phyloP scores from a whole-genome alignment of 306 rosid genomes.

The Biancaea sappan region DNA sequence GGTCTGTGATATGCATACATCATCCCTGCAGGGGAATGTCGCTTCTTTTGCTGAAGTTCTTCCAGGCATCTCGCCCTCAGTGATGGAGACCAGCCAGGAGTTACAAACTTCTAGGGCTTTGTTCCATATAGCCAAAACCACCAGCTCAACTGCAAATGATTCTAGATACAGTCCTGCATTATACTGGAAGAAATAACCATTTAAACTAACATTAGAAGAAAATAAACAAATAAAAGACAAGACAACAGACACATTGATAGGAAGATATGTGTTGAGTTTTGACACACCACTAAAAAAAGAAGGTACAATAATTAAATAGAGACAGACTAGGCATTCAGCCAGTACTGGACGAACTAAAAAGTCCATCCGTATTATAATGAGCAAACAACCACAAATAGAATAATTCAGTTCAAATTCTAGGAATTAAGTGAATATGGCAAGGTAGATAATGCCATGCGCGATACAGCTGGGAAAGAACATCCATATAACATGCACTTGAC shows the following conservation, averaged over 20 bases:
- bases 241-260: not conserved
- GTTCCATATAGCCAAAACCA: constrained; percentile 90
- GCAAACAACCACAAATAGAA: not conserved
- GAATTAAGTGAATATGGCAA: not conserved
- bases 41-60: constrained; percentile 48
- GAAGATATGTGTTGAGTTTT: constrained; percentile 2
- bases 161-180: constrained; percentile 58
- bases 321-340: not conserved
- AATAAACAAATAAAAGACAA: not conserved
- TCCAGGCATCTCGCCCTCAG: constrained; percentile 38
- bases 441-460: not conserved
- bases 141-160: constrained; percentile 81
- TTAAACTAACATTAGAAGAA: constrained; percentile 5
- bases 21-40: constrained; percentile 31
- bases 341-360: not conserved
- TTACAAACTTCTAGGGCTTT: constrained; percentile 64
- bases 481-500: not conserved
- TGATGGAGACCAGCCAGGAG: constrained; percentile 52
- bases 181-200: constrained; percentile 57
- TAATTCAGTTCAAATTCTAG: not conserved
- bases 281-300: constrained; percentile 5
- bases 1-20: constrained; percentile 34
- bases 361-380: not conserved
- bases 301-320: constrained; percentile 4
- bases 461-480: not conserved